phyloP scores from a whole-genome alignment of 139 green algal genomes.

The Deuterostichococcus epilithicus region DNA sequence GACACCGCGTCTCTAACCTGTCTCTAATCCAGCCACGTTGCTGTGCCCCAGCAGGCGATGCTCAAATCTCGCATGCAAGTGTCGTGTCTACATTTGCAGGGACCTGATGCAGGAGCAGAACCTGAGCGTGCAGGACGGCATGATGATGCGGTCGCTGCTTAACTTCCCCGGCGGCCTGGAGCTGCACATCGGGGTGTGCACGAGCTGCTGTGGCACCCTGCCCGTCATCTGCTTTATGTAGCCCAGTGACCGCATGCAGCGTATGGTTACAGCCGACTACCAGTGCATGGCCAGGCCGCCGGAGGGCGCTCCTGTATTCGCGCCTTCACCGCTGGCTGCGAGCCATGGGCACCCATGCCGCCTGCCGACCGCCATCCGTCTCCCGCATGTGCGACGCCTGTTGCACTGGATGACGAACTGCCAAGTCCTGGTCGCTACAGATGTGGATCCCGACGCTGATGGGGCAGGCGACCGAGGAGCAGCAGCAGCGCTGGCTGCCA shows the following conservation, averaged over 20 bases:
- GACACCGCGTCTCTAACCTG: no score
- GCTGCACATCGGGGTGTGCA: constrained; percentile 82
- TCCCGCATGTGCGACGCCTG: background rate
- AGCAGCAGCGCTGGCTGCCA: constrained; percentile 88
- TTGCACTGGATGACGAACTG: background rate
- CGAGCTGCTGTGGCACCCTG: no score
- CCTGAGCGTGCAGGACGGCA: constrained; percentile 71
- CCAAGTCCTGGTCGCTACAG: no score
- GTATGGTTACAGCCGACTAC: no score
- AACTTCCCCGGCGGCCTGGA: constrained; percentile 83
- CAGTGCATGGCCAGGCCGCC: no score
- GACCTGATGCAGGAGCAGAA: constrained; percentile 63
- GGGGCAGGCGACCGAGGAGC: constrained; percentile 81
- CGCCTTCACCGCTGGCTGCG: background rate
- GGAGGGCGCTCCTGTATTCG: no score
- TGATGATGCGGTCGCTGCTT: constrained; percentile 66
- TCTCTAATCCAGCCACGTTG: no score
- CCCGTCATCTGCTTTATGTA: background rate
- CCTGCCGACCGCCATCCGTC: no score
- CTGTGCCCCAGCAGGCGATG: no score
- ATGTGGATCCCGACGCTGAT: constrained; percentile 96
- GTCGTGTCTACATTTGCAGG: constrained; percentile 31
- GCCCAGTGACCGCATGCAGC: no score
- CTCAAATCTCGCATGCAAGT: background rate
- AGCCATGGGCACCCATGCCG: no score